Evolutionary conservation across 352 stramenopile species (phyloP).

Genomic region (Phytophthora fragariaefolia): DNA sequence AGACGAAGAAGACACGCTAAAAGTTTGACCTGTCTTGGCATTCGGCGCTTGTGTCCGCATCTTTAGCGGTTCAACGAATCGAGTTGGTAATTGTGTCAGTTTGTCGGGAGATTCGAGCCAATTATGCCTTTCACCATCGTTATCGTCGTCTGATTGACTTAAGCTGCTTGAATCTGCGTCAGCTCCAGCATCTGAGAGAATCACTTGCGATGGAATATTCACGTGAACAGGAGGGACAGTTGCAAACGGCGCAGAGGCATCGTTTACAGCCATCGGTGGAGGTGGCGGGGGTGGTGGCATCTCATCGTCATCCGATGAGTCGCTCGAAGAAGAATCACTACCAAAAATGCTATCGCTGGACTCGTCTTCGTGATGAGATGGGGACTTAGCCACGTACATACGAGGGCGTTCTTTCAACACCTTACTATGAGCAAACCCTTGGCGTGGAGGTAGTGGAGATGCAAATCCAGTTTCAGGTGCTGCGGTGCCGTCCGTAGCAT

Average conservation of each 20-base stretch:
- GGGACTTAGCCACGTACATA: slow-evolving; percentile 81
- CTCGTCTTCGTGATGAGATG: slow-evolving; percentile 75
- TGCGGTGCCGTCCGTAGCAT: slow-evolving; percentile 19
- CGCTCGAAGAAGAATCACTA: slow-evolving; percentile 64
- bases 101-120: slow-evolving; percentile 6
- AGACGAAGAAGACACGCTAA: slow-evolving; percentile 18
- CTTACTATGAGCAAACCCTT: slow-evolving; percentile 38
- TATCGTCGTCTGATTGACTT: slow-evolving; percentile 49
- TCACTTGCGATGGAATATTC: slow-evolving; percentile 37
- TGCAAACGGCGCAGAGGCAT: slow-evolving; percentile 13
- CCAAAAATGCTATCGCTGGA: slow-evolving; percentile 90
- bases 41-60: slow-evolving; percentile 1
- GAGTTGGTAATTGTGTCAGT: slow-evolving; percentile 26
- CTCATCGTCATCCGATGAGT: slow-evolving; percentile 58
- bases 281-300: slow-evolving; percentile 57
- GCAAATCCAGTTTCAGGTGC: slow-evolving; percentile 28
- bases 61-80: slow-evolving; percentile 18
- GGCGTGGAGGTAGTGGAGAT: slow-evolving; percentile 32
- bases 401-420: slow-evolving; percentile 69
- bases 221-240: slow-evolving; percentile 18
- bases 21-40: background rate
- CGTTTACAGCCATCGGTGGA: slow-evolving; percentile 33
- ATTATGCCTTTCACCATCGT: slow-evolving; percentile 23
- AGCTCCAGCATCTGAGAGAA: slow-evolving; percentile 48
- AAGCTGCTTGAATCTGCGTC: slow-evolving; percentile 62